Evolutionary conservation across 106 monocot species (phyloP), one percentile per base, ranked within the genome.

Genomic region (Posidonia australis): DNA sequence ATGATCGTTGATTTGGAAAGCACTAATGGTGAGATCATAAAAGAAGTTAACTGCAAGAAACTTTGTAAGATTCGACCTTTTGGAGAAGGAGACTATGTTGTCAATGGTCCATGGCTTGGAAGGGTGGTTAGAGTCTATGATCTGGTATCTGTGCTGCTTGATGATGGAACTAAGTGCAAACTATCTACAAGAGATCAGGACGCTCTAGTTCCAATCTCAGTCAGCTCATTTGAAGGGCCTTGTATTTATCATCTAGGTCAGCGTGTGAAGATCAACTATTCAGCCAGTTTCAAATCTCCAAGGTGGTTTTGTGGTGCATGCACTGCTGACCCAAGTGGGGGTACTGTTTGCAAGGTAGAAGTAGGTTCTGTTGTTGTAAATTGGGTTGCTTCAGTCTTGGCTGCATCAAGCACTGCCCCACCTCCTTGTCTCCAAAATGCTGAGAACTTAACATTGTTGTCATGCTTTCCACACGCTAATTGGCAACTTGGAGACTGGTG

Each of bases 401-500:
- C 30, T 58, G 55, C 46, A 62, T 64, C 62, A 51, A 58, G 51
- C 25, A 51, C 46, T 51, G 12, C 30, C 44, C 65, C 51, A 58
- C 87, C 84, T 48, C 46, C 67, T 56, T 42, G 19, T 66, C 56
- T 80, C 11, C 94, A 87, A 69, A 72, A 80, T 46, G 82, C 81
- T 47, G 77, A 72, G 46, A 78, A 70, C 23, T 72, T 96, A 46
- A 90, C 84, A 22, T 55, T 83, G 62, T 73, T 96, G 56, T 74
- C 82, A 14, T 96, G 84, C 67, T 86, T 82, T 61, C 44, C 72
- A 23, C 56, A 96, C 65, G 74, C 86, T 29, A 87, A 80, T 65
- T 96, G 94, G 94, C 89, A 96, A 76, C 67, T 89, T 59, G 94
- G 94, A 61, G 94, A 96, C 63, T 90, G 82, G 79, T 96, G 94